These are phyloP conservation scores for Cyberlindnera subsufficiens DNA, from an alignment of 805 yeast genomes.

Conservation along the genomic window DNA sequence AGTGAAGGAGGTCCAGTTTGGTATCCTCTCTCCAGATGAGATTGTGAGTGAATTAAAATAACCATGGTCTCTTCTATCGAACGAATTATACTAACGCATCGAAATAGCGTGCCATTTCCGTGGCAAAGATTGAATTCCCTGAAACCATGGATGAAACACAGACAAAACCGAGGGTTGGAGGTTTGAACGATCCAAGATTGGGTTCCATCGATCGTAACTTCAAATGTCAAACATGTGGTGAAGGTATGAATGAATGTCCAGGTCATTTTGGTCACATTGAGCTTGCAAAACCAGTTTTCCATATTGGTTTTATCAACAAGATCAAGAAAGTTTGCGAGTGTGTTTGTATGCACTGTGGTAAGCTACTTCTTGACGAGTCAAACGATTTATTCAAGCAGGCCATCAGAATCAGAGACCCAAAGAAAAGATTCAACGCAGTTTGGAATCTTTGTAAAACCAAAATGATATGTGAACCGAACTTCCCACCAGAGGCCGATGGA, in stretches of 20 bases:
- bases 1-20: constrained; percentile 97
- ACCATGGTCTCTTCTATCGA: background rate
- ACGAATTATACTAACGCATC: constrained; percentile 12
- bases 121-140: constrained; percentile 96
- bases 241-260: constrained; percentile 98
- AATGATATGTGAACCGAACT: constrained; percentile 92
- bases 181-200: constrained; percentile 92
- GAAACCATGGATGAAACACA: constrained; percentile 99
- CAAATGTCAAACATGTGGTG: constrained; percentile 99
- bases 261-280: constrained; percentile 99
- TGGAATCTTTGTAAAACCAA: constrained; percentile 91
- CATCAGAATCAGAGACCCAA: constrained; percentile 83
- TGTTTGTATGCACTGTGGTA: constrained; percentile 99
- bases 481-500: constrained; percentile 57
- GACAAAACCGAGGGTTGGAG: constrained; percentile 92
- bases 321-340: constrained; percentile 94
- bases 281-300: constrained; percentile 96
- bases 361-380: constrained; percentile 77
- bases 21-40: constrained; percentile 96
- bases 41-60: constrained; percentile 34
- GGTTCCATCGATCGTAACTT: constrained; percentile 97
- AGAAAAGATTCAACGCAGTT: constrained; percentile 92
- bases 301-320: constrained; percentile 89
- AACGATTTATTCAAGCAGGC: constrained; percentile 75
- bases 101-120: constrained; percentile 81